phyloP scores from a whole-genome alignment of 2,329 filamentous ascomycete genomes.

The Aspergillus caelatus region DNA sequence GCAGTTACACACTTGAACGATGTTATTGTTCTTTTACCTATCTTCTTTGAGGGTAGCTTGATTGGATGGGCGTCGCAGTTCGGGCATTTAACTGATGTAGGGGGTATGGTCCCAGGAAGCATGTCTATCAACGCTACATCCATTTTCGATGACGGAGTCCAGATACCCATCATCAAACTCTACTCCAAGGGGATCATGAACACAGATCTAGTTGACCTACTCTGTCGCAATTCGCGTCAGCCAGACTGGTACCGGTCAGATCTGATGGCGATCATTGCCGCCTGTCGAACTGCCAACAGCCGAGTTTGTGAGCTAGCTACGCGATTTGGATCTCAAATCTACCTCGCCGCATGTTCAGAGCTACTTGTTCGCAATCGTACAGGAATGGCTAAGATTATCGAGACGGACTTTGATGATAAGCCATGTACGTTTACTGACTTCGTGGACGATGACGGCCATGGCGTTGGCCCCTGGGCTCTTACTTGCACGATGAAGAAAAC shows the following conservation, averaged over 20 bases:
- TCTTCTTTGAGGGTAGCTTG: slow-evolving; percentile 48
- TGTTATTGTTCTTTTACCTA: slow-evolving; percentile 53
- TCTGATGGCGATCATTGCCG: slow-evolving; percentile 50
- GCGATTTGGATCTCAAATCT: slow-evolving; percentile 49
- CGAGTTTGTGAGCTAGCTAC: slow-evolving; percentile 51
- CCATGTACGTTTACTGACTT: slow-evolving; percentile 52
- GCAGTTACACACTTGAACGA: slow-evolving; percentile 56
- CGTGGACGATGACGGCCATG: slow-evolving; percentile 53
- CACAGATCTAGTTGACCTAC: slow-evolving; percentile 46
- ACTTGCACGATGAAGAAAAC: slow-evolving; percentile 51
- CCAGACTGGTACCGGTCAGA: slow-evolving; percentile 55
- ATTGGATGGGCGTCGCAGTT: slow-evolving; percentile 56
- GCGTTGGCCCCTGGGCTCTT: slow-evolving; percentile 50
- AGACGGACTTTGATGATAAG: slow-evolving; percentile 48
- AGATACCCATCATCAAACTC: slow-evolving; percentile 54
- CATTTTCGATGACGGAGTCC: slow-evolving; percentile 54
- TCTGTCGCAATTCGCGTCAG: slow-evolving; percentile 53
- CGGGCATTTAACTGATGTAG: slow-evolving; percentile 52
- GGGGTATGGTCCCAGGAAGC: slow-evolving; percentile 53
- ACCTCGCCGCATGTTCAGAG: slow-evolving; percentile 50
- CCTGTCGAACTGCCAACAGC: slow-evolving; percentile 49
- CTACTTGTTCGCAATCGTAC: slow-evolving; percentile 49
- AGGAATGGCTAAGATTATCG: slow-evolving; percentile 51
- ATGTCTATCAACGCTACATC: slow-evolving; percentile 54
- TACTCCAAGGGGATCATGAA: slow-evolving; percentile 51